These are phyloP conservation scores for Herpetomonas tarakana DNA, from an alignment of 208 protist species.

Conservation along the genomic window DNA sequence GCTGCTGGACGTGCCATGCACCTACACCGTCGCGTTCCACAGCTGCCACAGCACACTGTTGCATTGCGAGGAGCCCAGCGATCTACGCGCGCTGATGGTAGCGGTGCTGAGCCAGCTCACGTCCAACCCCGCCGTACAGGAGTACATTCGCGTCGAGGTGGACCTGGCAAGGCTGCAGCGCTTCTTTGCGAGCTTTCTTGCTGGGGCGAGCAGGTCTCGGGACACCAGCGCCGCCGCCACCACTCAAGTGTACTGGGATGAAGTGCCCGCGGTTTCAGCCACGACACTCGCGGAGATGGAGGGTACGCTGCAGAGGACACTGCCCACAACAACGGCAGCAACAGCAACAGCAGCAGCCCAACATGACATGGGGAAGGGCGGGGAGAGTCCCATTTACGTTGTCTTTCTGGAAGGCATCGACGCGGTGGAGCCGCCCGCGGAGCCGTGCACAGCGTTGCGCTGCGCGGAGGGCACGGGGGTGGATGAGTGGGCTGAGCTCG, in stretches of 20 bases:
- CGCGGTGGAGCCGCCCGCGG: constrained; percentile 22
- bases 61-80: constrained; percentile 57
- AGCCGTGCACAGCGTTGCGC: constrained; percentile 52
- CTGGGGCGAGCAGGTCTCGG: constrained; percentile 6
- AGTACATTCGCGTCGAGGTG: constrained; percentile 53
- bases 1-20: constrained; percentile 22
- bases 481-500: constrained; percentile 2
- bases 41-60: constrained; percentile 31
- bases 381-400: constrained; percentile 28
- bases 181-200: constrained; percentile 48
- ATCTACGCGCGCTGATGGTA: constrained; percentile 59
- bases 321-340: too few relatives aligned
- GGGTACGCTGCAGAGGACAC: neutral
- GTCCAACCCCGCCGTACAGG: constrained; percentile 45
- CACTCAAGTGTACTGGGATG: neutral
- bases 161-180: constrained; percentile 48
- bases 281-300: neutral
- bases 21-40: constrained; percentile 54
- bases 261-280: neutral
- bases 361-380: too few relatives aligned
- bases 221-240: neutral
- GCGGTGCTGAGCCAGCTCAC: constrained; percentile 64
- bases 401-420: constrained; percentile 72
- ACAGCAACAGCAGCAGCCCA: too few relatives aligned
- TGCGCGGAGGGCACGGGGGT: constrained; percentile 20